Percentiles rank a stretch among this genome's conserved stretches.
Conservation (phyloP, 1,284 basidiomycete genomes). For the Ustilago trichophora region DNA sequence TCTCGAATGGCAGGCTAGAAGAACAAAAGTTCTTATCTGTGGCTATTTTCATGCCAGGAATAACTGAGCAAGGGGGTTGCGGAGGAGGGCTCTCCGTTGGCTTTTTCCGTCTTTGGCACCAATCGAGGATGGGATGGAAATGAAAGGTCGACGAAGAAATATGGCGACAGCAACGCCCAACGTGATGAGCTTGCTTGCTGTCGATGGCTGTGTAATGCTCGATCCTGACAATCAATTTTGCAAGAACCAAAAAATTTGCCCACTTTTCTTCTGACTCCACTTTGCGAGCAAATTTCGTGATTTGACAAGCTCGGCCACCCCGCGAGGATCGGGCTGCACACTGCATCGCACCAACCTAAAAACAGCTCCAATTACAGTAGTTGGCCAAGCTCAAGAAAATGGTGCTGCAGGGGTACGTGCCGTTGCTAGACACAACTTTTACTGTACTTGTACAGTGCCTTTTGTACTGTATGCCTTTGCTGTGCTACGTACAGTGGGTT, state of each 20-base stretch:
- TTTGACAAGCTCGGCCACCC: background rate
- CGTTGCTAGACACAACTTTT: too few species aligned
- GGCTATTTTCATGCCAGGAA: slow-evolving; percentile 7
- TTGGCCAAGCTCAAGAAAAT: too few species aligned
- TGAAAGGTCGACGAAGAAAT: background rate
- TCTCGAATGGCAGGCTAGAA: too few species aligned
- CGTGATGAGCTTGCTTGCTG: background rate
- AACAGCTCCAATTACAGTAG: background rate
- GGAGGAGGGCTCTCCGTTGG: background rate
- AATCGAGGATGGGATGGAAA: too few species aligned
- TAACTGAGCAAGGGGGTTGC: slow-evolving; percentile 2
- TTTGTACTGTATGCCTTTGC: too few species aligned
- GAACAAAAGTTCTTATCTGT: too few species aligned
- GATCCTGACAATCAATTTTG: slow-evolving; percentile 1
- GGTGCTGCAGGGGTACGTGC: background rate
- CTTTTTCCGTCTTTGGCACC: too few species aligned
- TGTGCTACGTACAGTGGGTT: too few species aligned
- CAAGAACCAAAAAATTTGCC: background rate
- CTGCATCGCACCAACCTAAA: background rate
- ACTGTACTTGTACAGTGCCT: too few species aligned
- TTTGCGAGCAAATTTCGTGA: background rate
- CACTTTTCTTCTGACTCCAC: background rate
- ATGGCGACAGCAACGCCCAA: background rate
- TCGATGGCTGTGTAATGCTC: slow-evolving; percentile 2
- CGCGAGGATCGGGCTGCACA: slow-evolving; percentile 1